Evolutionary conservation across 306 rosid genomes (phyloP).

Genomic region (Trifolium subterraneum): DNA sequence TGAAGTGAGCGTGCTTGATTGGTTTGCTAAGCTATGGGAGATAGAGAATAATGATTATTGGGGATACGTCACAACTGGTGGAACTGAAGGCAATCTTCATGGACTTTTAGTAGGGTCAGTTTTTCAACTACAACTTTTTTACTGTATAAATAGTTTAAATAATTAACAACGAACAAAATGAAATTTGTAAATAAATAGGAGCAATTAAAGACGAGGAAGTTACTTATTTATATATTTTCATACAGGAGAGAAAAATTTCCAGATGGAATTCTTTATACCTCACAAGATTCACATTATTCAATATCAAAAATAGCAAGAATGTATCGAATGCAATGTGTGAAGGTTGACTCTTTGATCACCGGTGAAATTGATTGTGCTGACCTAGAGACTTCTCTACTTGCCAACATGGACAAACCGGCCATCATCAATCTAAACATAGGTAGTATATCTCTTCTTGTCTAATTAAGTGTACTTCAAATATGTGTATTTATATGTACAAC

Average conservation of each 20-base stretch:
- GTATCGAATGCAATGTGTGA: slow-evolving; percentile 73
- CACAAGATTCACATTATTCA: slow-evolving; percentile 70
- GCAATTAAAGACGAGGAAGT: too few species aligned
- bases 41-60: slow-evolving; percentile 68
- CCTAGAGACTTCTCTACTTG: slow-evolving; percentile 50
- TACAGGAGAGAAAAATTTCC: slow-evolving; percentile 70
- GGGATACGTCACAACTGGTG: slow-evolving; percentile 79
- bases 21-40: slow-evolving; percentile 79
- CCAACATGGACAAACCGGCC: background rate
- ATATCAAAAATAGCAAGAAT: slow-evolving; percentile 69
- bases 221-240: background rate
- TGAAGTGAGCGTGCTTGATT: slow-evolving; percentile 71
- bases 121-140: background rate
- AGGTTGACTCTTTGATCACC: slow-evolving; percentile 53
- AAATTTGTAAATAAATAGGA: background rate
- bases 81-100: slow-evolving; percentile 80
- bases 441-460: background rate
- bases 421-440: slow-evolving; percentile 1
- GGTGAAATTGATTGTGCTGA: slow-evolving; percentile 72
- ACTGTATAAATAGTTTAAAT: too few species aligned
- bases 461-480: background rate
- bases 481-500: background rate
- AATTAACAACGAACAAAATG: too few species aligned
- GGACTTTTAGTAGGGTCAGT: slow-evolving; percentile 73
- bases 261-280: slow-evolving; percentile 70